phyloP scores from a whole-genome alignment of 176 grass and related monocot species.

The Phoenix dactylifera region DNA sequence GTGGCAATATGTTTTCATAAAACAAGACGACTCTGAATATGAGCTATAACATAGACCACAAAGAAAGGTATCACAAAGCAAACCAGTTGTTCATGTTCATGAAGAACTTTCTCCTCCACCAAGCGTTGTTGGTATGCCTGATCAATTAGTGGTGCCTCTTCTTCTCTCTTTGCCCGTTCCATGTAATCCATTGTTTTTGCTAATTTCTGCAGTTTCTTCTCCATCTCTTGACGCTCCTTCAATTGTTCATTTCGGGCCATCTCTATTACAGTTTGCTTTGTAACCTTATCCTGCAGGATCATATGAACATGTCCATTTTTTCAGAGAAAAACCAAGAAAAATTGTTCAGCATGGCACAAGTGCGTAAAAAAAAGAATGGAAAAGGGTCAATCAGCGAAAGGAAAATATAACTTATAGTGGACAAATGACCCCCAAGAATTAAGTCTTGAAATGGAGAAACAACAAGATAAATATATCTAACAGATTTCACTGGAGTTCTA shows the following conservation, averaged over 20 bases:
- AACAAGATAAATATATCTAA: too few species aligned
- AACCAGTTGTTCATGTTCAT: conserved; percentile 87
- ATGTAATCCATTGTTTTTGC: conserved; percentile 90
- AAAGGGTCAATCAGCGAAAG: too few species aligned
- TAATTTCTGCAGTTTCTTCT: conserved; percentile 64
- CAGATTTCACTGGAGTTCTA: too few species aligned
- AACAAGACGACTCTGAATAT: neutral
- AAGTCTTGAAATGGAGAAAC: too few species aligned
- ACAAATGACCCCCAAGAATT: too few species aligned
- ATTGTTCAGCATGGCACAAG: too few species aligned
- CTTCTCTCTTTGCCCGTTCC: conserved; percentile 79
- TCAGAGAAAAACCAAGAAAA: too few species aligned
- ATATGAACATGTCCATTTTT: conserved; percentile 1
- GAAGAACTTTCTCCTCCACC: conserved; percentile 62
- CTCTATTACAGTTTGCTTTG: conserved; percentile 61
- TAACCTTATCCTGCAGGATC: conserved; percentile 36
- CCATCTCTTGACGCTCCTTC: conserved; percentile 69
- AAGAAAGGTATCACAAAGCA: conserved; percentile 1
- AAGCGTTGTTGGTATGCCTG: conserved; percentile 63
- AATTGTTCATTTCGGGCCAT: conserved; percentile 38
- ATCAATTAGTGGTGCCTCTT: conserved; percentile 79
- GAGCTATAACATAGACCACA: conserved; percentile 4
- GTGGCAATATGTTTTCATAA: conserved; percentile 5
- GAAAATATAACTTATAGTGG: too few species aligned
- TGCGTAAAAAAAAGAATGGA: too few species aligned